These are phyloP conservation scores for Pyropia haitanensis DNA, from an alignment of 23 red algal species.

Conservation along the genomic window DNA sequence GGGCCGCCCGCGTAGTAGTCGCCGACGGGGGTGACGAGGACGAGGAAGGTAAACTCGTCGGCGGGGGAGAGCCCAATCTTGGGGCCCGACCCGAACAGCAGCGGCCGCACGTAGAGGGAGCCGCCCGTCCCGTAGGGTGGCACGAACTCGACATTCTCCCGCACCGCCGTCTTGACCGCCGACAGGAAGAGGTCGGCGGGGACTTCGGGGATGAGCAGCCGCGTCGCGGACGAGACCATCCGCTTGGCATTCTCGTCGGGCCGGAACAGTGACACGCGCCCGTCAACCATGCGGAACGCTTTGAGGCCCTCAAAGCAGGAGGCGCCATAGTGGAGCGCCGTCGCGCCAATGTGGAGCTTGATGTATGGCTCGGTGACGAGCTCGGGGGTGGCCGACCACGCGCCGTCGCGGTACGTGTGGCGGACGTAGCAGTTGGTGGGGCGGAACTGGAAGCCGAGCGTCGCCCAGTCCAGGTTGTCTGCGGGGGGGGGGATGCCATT, in stretches of 20 bases:
- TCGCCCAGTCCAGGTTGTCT: conserved; percentile 51
- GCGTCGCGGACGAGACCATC: conserved; percentile 35
- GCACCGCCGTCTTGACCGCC: conserved; percentile 55
- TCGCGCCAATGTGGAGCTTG: conserved; percentile 75
- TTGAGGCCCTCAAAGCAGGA: conserved; percentile 95
- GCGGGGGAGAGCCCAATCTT: conserved; percentile 77
- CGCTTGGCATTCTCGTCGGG: conserved; percentile 82
- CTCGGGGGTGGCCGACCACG: conserved; percentile 27
- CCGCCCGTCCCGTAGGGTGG: conserved; percentile 87
- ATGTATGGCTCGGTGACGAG: conserved; percentile 32
- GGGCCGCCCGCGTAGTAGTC: conserved; percentile 96
- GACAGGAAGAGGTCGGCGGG: conserved; percentile 74
- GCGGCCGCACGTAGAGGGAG: conserved; percentile 84
- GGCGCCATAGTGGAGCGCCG: conserved; percentile 87
- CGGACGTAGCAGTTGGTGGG: conserved; percentile 73
- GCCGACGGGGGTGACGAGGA: conserved; percentile 87
- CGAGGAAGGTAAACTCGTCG: conserved; percentile 93
- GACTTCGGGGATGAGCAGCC: conserved; percentile 72
- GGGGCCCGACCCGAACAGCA: conserved; percentile 85
- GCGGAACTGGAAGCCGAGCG: conserved; percentile 74
- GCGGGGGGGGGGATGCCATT: too few species aligned
- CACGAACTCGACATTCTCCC: conserved; percentile 67
- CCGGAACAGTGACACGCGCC: conserved; percentile 69
- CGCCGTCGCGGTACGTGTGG: conserved; percentile 38
- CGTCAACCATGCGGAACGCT: conserved; percentile 68